Percentiles rank a stretch among this genome's conserved stretches.
These are phyloP conservation scores for Nephelium lappaceum DNA, from an alignment of 345 rosid genomes.

Conservation along the genomic window DNA sequence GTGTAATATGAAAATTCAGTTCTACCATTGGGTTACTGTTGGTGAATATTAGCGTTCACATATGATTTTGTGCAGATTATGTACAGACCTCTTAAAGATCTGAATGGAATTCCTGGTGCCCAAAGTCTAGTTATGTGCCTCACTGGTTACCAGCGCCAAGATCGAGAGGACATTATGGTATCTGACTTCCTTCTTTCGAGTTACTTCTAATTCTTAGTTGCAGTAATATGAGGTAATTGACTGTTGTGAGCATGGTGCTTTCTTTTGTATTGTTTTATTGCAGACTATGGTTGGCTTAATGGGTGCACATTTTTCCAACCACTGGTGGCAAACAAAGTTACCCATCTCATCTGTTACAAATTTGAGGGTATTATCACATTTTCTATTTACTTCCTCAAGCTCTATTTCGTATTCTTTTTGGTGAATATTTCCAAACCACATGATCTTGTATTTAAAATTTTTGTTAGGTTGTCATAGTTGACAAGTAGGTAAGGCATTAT, in stretches of 20 bases:
- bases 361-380: conserved; percentile 64
- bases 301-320: conserved; percentile 95
- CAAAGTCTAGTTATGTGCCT: conserved; percentile 63
- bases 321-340: conserved; percentile 78
- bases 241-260: conserved; percentile 1
- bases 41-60: not conserved
- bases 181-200: conserved; percentile 9
- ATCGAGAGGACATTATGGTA: conserved; percentile 94
- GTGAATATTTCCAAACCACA: too few species aligned
- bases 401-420: not conserved
- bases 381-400: not conserved
- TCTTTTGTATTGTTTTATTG: conserved; percentile 14
- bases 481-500: not conserved
- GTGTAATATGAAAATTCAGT: not conserved
- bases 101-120: conserved; percentile 86
- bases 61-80: conserved; percentile 52
- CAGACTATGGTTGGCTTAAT: conserved; percentile 92
- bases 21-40: not conserved
- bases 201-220: not conserved
- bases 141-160: conserved; percentile 93
- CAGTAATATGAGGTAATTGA: not conserved
- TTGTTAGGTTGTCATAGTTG: not conserved
- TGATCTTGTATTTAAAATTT: not conserved
- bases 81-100: conserved; percentile 73
- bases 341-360: conserved; percentile 95